A percentile compares a stretch with the other conserved stretches of the same genome.
Evolutionary conservation across 2,329 filamentous ascomycete species (phyloP).

Genomic region (Phaeophleospora eucalypticola): DNA sequence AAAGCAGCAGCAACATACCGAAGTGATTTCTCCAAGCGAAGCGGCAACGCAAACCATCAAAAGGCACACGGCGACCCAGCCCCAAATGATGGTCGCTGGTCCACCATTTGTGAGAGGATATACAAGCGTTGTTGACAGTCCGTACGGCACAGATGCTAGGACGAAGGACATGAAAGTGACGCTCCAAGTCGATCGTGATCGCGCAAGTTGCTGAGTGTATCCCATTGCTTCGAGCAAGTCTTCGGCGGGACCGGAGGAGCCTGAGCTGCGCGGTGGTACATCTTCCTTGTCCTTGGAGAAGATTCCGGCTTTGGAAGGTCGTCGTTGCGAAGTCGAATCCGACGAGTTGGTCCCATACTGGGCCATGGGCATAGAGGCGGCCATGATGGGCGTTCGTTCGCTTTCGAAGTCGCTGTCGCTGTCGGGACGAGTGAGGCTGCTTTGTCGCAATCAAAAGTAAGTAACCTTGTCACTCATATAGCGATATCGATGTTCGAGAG

Average conservation of each 20-base stretch:
- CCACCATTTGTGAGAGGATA: slow-evolving; percentile 66
- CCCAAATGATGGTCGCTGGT: slow-evolving; percentile 68
- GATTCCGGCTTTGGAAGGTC: slow-evolving; percentile 10
- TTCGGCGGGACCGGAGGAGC: slow-evolving; percentile 48
- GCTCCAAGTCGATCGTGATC: slow-evolving; percentile 63
- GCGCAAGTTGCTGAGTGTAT: slow-evolving; percentile 62
- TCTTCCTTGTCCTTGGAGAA: slow-evolving; percentile 6
- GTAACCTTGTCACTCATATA: slow-evolving; percentile 7
- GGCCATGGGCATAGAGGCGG: slow-evolving; percentile 13
- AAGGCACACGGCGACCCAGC: slow-evolving; percentile 63
- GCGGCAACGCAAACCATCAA: slow-evolving; percentile 68
- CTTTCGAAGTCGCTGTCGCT: background rate
- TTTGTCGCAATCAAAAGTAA: slow-evolving; percentile 10
- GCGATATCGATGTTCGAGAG: slow-evolving; percentile 2
- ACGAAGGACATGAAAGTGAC: slow-evolving; percentile 75
- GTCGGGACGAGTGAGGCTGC: slow-evolving; percentile 2
- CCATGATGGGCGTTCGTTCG: slow-evolving; percentile 5
- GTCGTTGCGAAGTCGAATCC: slow-evolving; percentile 5
- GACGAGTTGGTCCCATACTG: slow-evolving; percentile 12
- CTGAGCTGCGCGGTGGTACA: slow-evolving; percentile 7
- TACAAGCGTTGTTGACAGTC: slow-evolving; percentile 64
- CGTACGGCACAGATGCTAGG: slow-evolving; percentile 70
- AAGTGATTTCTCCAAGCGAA: slow-evolving; percentile 70
- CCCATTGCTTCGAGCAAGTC: slow-evolving; percentile 61
- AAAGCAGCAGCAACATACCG: slow-evolving; percentile 36